These are phyloP conservation scores for Fistulinella cinereoalba DNA, from an alignment of 1,284 basidiomycete species.

Conservation along the genomic window DNA sequence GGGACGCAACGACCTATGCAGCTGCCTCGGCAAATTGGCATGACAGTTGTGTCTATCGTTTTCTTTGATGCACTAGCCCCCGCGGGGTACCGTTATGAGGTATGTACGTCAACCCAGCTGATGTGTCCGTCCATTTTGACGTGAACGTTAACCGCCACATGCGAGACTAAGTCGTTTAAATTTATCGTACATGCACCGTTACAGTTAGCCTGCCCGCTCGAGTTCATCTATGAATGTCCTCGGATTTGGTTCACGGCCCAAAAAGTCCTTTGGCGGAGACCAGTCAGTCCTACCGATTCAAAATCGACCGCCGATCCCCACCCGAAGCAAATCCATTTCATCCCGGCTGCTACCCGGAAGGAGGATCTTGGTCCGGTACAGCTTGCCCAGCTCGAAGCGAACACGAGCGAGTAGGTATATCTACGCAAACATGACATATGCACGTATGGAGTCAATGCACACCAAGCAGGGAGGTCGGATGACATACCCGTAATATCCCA, in stretches of 20 bases:
- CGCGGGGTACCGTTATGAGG: too few relatives aligned
- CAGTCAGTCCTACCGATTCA: not conserved
- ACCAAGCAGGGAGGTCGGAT: not conserved
- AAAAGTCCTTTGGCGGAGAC: conserved; percentile 58
- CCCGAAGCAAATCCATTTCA: conserved; percentile 57
- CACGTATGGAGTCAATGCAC: too few relatives aligned
- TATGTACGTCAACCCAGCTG: too few relatives aligned
- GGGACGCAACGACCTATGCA: too few relatives aligned
- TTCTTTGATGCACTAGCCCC: too few relatives aligned
- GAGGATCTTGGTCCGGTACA: conserved; percentile 55
- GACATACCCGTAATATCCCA: conserved; percentile 71
- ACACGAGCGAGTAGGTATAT: conserved; percentile 33
- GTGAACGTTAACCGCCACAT: too few relatives aligned
- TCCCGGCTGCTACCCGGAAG: conserved; percentile 56
- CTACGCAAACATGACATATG: conserved; percentile 1
- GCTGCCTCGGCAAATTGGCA: too few relatives aligned
- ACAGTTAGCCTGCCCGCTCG: too few relatives aligned
- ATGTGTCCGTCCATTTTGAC: too few relatives aligned
- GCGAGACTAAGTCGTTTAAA: too few relatives aligned
- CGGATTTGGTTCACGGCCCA: conserved; percentile 73
- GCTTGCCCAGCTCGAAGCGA: conserved; percentile 47
- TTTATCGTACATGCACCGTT: too few relatives aligned
- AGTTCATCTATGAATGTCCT: conserved; percentile 47
- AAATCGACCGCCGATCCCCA: conserved; percentile 16
- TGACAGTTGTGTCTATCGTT: too few relatives aligned